Base-by-base conservation (phyloP, 2,329 filamentous ascomycete genomes). In the Fusarium zealandicum region DNA sequence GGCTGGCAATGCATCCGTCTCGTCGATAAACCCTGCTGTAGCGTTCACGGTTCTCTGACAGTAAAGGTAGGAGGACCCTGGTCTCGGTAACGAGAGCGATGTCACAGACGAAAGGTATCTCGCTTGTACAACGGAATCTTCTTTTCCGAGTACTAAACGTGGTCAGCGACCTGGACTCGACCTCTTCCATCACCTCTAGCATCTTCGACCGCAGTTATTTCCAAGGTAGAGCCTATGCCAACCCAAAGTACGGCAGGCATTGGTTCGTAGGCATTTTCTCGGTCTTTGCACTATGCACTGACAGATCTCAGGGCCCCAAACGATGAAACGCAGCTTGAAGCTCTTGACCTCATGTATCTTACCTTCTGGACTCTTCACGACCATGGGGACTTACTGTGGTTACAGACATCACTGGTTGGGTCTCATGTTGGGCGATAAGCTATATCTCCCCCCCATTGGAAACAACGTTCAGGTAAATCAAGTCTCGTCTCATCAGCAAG, bases 191-290 rank as follows among this genome's bases (percentile, higher is more conserved):
- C 3, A 57, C 64, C 0, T 67, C 64, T 1, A 66, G 64, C 11
- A 63, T 66, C 5, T 66, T 66, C 8, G 64, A 66, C 30, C 37
- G 45, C n/a, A 46, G 39, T 1, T 59, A 65, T 20, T 66, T 66
- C 1, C 57, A 66, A 7, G 61, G 64, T 1, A 40, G 64, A 25
- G 14, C 50, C 4, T 67, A 66, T 20, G 64, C 64, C 0, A 66
- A 66, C 11, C 64, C 64, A 0, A 66, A 66, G 35, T 66, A 66
- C 53, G 64, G 64, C n/a, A 57, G 35, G n/a, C 59, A 64, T 35
- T 66, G 64, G 64, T 62, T 40, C 9, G 33, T 1, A 1, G 5
- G 9, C 2, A 2, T 14, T n/a, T 2, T 35, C 3, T 14, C 12
- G 2, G 0, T 3, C 1, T 25, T 2, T 11, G 5, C 7, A 9